phyloP scores from a whole-genome alignment of 2,329 filamentous ascomycete genomes.

The Escovopsis sp. region DNA sequence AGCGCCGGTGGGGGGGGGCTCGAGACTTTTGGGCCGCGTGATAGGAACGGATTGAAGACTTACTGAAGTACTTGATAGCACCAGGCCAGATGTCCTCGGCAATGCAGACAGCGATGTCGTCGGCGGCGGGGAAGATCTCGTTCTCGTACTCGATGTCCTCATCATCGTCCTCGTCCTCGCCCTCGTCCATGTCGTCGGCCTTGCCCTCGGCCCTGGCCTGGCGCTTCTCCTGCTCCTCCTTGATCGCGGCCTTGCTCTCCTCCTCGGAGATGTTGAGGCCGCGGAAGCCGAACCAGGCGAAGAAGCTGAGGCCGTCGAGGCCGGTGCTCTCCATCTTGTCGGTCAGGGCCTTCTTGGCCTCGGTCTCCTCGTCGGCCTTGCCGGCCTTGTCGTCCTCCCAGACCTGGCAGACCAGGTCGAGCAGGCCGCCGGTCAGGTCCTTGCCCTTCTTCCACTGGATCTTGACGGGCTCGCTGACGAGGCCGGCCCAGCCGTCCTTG shows the following conservation, averaged over 20 bases:
- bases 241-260: slow-evolving; percentile 18
- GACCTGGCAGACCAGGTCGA: slow-evolving; percentile 56
- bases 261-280: slow-evolving; percentile 56
- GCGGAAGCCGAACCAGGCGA: slow-evolving; percentile 74
- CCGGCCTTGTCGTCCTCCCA: slow-evolving; percentile 42
- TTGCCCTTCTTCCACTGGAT: slow-evolving; percentile 73
- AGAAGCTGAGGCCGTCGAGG: slow-evolving; percentile 63
- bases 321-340: slow-evolving; percentile 44
- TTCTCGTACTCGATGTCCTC: slow-evolving; percentile 53
- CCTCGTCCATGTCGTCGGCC: slow-evolving; percentile 29
- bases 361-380: slow-evolving; percentile 27
- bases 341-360: slow-evolving; percentile 35
- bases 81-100: slow-evolving; percentile 81
- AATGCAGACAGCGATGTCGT: slow-evolving; percentile 66
- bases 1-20: too few species aligned
- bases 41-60: too few species aligned
- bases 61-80: slow-evolving; percentile 85
- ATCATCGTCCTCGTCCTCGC: slow-evolving; percentile 37
- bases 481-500: slow-evolving; percentile 53
- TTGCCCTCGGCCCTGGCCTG: slow-evolving; percentile 34
- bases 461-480: slow-evolving; percentile 77
- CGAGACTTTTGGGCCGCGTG: too few species aligned
- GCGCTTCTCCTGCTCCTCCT: slow-evolving; percentile 23
- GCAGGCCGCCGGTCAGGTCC: slow-evolving; percentile 70
- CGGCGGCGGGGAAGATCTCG: slow-evolving; percentile 80